Conservation (phyloP, 768 basidiomycete species). For the Boletus edulis region DNA sequence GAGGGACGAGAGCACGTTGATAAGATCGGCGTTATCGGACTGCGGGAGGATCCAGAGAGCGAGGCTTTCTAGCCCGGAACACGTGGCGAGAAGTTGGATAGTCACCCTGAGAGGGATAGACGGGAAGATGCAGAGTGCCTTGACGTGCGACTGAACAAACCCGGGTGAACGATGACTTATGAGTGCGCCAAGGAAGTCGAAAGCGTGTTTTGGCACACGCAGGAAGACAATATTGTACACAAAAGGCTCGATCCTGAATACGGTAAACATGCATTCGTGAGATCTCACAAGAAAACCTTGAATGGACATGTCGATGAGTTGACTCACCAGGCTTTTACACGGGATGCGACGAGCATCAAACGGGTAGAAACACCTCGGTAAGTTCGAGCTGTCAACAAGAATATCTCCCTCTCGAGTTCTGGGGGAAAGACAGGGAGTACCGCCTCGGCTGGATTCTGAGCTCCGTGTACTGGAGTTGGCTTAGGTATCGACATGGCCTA, state of each 20-base stretch:
- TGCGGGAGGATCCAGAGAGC: constrained; percentile 16
- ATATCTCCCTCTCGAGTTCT: constrained; percentile 21
- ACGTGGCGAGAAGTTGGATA: constrained; percentile 5
- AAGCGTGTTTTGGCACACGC: constrained; percentile 3
- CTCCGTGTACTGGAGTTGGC: not conserved
- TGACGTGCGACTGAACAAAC: constrained; percentile 11
- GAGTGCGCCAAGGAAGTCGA: constrained; percentile 12
- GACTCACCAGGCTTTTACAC: constrained; percentile 17
- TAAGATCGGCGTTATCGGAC: not conserved
- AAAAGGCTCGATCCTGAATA: constrained; percentile 21
- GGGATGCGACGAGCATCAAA: constrained; percentile 18
- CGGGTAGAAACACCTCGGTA: constrained; percentile 5
- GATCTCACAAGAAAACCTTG: not conserved
- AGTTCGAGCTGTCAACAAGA: constrained; percentile 9
- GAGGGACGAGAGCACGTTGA: constrained; percentile 8
- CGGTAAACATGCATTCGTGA: not conserved
- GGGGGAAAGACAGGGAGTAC: constrained; percentile 13
- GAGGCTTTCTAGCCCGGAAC: constrained; percentile 12
- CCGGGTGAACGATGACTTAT: not conserved
- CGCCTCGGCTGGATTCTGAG: not conserved
- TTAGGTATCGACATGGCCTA: not conserved
- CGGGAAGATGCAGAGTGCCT: constrained; percentile 17
- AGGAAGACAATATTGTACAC: constrained; percentile 20
- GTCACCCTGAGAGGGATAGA: constrained; percentile 5
- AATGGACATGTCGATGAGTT: not conserved